phyloP scores from a whole-genome alignment of 768 basidiomycete genomes.

The Dentipellis fragilis region DNA sequence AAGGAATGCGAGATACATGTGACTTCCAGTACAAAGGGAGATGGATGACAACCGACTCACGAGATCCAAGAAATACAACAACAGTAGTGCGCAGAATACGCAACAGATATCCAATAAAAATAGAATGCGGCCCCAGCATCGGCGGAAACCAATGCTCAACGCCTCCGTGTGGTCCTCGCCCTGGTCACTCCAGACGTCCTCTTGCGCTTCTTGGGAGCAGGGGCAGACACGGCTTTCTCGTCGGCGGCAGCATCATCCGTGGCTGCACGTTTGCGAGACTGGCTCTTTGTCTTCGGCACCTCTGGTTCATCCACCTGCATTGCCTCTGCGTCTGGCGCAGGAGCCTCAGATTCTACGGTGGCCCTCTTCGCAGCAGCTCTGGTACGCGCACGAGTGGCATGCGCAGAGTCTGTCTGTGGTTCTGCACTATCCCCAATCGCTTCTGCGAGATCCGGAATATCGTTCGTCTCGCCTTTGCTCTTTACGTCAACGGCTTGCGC shows the following conservation, averaged over 20 bases:
- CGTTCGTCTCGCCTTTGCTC: conserved; percentile 9
- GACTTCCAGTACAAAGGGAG: not conserved
- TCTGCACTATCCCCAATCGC: not conserved
- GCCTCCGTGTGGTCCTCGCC: not conserved
- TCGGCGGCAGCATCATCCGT: not conserved
- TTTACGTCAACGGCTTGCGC: conserved; percentile 2
- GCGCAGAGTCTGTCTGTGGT: not conserved
- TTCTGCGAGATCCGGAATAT: not conserved
- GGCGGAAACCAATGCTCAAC: not conserved
- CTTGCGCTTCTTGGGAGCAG: not conserved
- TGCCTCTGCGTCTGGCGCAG: not conserved
- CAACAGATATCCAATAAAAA: not conserved
- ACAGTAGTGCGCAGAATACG: not conserved
- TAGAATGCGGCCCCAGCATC: not conserved
- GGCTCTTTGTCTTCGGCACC: not conserved
- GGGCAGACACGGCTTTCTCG: not conserved
- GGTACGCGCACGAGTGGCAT: not conserved
- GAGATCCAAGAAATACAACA: conserved; percentile 1
- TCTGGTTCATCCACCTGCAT: not conserved
- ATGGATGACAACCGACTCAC: not conserved
- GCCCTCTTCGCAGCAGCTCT: not conserved
- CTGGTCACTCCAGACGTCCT: not conserved
- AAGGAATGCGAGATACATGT: not conserved
- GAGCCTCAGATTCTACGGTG: not conserved
- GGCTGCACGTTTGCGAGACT: not conserved